Base-by-base conservation (phyloP, 83 land plant species). In the Isoetes engelmannii region DNA sequence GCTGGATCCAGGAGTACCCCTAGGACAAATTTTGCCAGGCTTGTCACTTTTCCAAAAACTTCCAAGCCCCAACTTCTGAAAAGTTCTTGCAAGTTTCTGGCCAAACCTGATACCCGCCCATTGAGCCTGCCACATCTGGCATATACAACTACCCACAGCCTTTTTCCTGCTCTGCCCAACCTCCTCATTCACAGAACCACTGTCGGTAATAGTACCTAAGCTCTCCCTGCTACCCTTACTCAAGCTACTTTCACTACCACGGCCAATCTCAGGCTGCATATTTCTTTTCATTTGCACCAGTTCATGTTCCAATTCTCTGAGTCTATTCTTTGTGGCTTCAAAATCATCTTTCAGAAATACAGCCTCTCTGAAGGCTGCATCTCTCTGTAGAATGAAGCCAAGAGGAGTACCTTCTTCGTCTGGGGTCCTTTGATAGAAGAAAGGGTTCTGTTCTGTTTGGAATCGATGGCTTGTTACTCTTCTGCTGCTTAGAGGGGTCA, bases 281-380 rank as follows among this genome's bases (percentile, higher is more conserved):
- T 18, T 65, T 15, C 10, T 65, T 49, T 65, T 65, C 75, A 72
- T 72, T 18, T 71, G 37, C 44, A 53, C 45, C 17, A 72, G 76
- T 57, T 74, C 76, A 7, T 71, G 63, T 68, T 74, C 76, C 58
- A 74, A 56, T 20, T 44, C 66, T 44, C 42, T 69, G 12, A 74
- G 17, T 51, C 76, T 68, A 15, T 12, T 66, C 74, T 74, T 68
- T 0, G 76, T 74, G 12, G 73, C 76, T 20, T 74, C 73, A 47
- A 63, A 74, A 20, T 73, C 72, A 5, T 17, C 72, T 57, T 65
- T 72, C 57, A 69, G 58, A n/a, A 7, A 7, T 4, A 57, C 12
- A 7, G 74, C 72, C 45, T 51, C 45, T 9, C 62, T 18, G 45
- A 43, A 55, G 18, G 50, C 61, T 6, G 74, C 42, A 46, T 69